Evolutionary conservation across 2,329 filamentous ascomycete genomes (phyloP), one percentile per base, ranked within the genome.

Genomic region (Aspergillus fumigatiaffinis): DNA sequence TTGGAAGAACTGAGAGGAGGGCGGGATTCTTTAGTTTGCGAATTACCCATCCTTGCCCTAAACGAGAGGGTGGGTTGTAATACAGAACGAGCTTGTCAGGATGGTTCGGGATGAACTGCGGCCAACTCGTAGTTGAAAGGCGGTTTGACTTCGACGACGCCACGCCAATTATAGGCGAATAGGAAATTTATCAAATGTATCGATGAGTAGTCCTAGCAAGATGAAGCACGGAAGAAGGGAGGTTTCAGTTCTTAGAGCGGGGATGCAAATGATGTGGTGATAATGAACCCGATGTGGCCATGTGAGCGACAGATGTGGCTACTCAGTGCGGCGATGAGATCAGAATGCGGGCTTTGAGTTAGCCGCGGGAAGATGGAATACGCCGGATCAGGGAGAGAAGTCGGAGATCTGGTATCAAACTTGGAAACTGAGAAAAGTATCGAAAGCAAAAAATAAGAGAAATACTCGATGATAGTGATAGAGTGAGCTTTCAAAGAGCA

Each of bases 21-120:
- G 60, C 77, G 74, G 54, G 75, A 71, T 68, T 79, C 77, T 67
- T 77, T 79, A 41, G 77, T 78, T 58, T 78, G 73, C 51, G 76
- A 74, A 63, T 79, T 79, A 51, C 77, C 77, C 77, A 79, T 79
- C 17, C 59, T 60, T 55, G 57, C 54, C 46, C 52, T 56, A 57
- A 50, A 53, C 44, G 52, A 55, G 49, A 14, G 9, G 21, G 44
- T 47, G 32, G 32, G 32, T 38, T 38, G 14, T 17, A 17, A 17
- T 47, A 2, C 14, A 25, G 23, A 47, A 47, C 44, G 14, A 25
- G 44, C 44, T 47, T 17, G 12, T 47, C 23, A 12, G 20, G 35
- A 49, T n/a, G 49, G 38, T 26, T 47, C 21, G 17, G 44, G n/a
- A 51, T 25, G 14, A 50, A 46, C 44, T 51, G 46, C 55, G 46